phyloP scores from a whole-genome alignment of 331 rosid species.

The Prunus yedoensis region DNA sequence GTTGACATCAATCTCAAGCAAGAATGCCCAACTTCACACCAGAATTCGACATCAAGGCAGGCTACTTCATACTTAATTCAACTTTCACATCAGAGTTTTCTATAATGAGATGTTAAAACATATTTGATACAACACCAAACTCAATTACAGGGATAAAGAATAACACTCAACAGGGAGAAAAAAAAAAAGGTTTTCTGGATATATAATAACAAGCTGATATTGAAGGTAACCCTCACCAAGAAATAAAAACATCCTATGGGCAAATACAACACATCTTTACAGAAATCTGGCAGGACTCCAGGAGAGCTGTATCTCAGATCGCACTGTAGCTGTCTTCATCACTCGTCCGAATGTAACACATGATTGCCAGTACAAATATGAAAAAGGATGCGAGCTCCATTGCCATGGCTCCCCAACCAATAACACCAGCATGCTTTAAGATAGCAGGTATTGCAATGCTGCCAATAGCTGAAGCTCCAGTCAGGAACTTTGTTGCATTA shows the following conservation, averaged over 20 bases:
- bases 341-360: constrained; percentile 55
- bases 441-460: constrained; percentile 88
- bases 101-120: background rate
- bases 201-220: background rate
- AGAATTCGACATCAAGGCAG: no score
- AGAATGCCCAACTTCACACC: no score
- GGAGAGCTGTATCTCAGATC: constrained; percentile 36
- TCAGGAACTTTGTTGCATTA: constrained; percentile 73
- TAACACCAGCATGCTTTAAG: constrained; percentile 77
- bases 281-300: constrained; percentile 18
- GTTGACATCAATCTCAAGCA: no score
- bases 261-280: constrained; percentile 20
- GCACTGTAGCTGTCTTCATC: constrained; percentile 49
- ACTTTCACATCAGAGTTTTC: background rate
- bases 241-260: constrained; percentile 10
- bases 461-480: constrained; percentile 78
- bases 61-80: background rate
- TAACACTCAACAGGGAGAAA: background rate
- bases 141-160: constrained; percentile 7
- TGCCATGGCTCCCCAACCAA: constrained; percentile 84
- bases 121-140: background rate
- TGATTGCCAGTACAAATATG: constrained; percentile 55
- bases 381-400: constrained; percentile 82
- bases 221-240: constrained; percentile 16
- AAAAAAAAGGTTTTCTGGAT: background rate